Conservation (phyloP, 352 stramenopile species). For the Pythium brachiatum region DNA sequence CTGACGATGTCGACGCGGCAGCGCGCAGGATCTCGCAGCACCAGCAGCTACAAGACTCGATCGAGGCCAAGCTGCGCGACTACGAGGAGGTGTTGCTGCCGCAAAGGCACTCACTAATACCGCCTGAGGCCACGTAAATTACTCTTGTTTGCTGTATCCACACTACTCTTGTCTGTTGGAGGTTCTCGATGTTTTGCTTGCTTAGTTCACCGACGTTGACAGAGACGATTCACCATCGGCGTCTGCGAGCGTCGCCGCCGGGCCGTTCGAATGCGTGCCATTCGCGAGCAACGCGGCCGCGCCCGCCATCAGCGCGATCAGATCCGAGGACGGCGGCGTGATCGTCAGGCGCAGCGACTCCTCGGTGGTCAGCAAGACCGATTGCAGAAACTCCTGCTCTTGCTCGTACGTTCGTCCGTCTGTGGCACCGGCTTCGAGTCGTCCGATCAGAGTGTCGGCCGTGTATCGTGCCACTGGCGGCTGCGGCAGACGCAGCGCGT, state of each 20-base stretch:
- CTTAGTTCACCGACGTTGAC: slow-evolving; percentile 6
- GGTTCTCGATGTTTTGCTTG: background rate
- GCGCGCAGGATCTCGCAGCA: background rate
- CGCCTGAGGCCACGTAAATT: background rate
- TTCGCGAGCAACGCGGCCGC: slow-evolving; percentile 11
- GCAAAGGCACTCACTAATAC: background rate
- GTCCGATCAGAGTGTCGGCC: slow-evolving; percentile 45
- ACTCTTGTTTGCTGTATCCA: background rate
- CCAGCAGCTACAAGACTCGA: slow-evolving; percentile 15
- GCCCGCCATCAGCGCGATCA: slow-evolving; percentile 62
- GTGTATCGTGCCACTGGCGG: slow-evolving; percentile 21
- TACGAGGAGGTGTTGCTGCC: slow-evolving; percentile 15
- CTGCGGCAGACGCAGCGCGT: slow-evolving; percentile 39
- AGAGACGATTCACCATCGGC: background rate
- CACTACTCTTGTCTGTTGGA: background rate
- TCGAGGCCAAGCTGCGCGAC: slow-evolving; percentile 24
- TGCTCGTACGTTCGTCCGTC: slow-evolving; percentile 54
- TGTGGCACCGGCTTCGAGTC: slow-evolving; percentile 37
- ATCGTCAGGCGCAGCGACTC: slow-evolving; percentile 51
- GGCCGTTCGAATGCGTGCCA: slow-evolving; percentile 15
- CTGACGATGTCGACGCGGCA: background rate
- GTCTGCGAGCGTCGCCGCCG: slow-evolving; percentile 6
- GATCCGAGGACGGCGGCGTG: slow-evolving; percentile 46
- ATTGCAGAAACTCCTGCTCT: slow-evolving; percentile 49
- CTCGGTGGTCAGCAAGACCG: slow-evolving; percentile 42